Evolutionary conservation across 176 grass and related monocot species (phyloP), one percentile per base, ranked within the genome.

Genomic region (Aegilops sharonensis): DNA sequence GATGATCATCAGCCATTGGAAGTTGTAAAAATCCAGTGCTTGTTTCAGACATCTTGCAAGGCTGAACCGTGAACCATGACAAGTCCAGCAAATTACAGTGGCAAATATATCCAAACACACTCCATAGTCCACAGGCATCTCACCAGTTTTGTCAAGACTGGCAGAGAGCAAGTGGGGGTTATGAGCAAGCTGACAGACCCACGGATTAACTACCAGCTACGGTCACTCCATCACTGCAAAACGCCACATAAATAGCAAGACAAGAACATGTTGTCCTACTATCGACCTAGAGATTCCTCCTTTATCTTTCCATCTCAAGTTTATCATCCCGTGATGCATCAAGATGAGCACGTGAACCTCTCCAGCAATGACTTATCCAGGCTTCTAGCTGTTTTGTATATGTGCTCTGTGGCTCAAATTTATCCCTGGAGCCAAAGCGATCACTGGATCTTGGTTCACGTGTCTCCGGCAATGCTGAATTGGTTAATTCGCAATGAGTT

Each of bases 271-370:
- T 69, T 76, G 75, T 83, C 57, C n/a, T 91, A 25, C 42, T 67
- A 56, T 20, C 6, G 27, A 11, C 14, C 59, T 35, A 43, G 20
- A 68, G 39, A 24, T 81, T 91, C 77, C 83, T 63, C 50, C 10
- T 48, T 80, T 62, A 47, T 45, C 45, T 54, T 80, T 5, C 78
- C 40, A 21, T 48, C 39, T 27, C 14, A 66, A 47, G 47, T 8
- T 82, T n/a, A 48, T 27, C 81, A 31, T 34, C 85, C 76, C 81
- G 81, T 84, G 75, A 87, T 75, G 65, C 75, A 37, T 45, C 24
- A 69, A 75, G 81, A 68, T 84, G 61, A 31, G 8, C 85, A 31
- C 18, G 81, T 87, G 89, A 87, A 84, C 31, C 48, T 0, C 62
- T 79, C 74, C 80, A 87, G 75, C 13, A 21, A 67, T 34, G 88